Base-by-base conservation (phyloP, 1,139 yeast species). In the Groenewaldozyma auringiensis region DNA sequence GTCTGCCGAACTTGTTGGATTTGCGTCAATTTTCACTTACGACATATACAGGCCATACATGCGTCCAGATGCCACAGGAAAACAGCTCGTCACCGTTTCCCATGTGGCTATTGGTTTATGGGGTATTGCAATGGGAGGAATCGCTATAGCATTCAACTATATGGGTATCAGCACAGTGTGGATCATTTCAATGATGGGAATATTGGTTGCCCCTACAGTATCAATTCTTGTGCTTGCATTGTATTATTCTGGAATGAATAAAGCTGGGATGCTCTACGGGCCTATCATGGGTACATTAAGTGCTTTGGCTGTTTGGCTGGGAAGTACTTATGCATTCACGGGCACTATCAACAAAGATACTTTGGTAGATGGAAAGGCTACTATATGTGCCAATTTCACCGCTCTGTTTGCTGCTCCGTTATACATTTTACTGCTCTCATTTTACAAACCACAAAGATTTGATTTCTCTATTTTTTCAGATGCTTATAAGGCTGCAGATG, bases 91-190 rank as follows among this genome's bases (percentile, higher is more conserved):
- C 47, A 57, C 69, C 53, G 71, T 80, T 41, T 80, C 92, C 1
- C 94, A 84, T 60, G 51, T 67, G 3, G 65, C 84, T 0, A 86
- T 83, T 50, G 60, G 79, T 42, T 69, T 68, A 1, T 83, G 79
- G 61, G 83, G 86, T 11, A 68, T 83, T 46, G 69, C 74, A 14
- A 81, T 85, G 88, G 81, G 87, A 37, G 92, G 81, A 0, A 82
- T 86, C 59, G 76, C 94, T n/a, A 78, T 81, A 56, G 94, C 94
- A 2, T 72, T 86, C 47, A 76, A 78, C 65, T 83, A 85, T 56
- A 94, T 89, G 32, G 82, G 80, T 21, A 79, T 86, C 43, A 76
- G 85, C 27, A 81, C 86, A 83, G 95, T 95, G 9, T 87, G 81
- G 65, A 72, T 87, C 46, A 83, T 84, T 61, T 86, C 84, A 58